A percentile compares a stretch with the other conserved stretches of the same genome.
Evolutionary conservation across 225 moss, liverwort and hornwort species (phyloP).

Genomic region (Anthoceros angustus): DNA sequence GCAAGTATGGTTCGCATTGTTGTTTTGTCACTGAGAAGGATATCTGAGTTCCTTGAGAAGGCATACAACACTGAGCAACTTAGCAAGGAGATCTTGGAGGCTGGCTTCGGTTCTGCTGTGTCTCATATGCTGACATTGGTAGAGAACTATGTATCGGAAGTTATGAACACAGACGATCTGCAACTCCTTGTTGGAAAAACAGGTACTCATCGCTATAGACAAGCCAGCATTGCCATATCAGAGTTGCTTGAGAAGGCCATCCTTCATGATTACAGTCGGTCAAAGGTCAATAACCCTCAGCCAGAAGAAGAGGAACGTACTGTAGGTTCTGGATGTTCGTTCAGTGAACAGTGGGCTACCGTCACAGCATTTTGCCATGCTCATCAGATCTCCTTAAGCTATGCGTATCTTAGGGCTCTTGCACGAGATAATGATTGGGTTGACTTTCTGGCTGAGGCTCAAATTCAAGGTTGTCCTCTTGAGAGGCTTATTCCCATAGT

Average conservation of each 20-base stretch:
- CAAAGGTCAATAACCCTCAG: slow-evolving; percentile 13
- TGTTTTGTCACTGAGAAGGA: slow-evolving; percentile 55
- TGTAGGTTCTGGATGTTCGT: slow-evolving; percentile 61
- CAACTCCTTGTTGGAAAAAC: slow-evolving; percentile 34
- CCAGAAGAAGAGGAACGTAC: slow-evolving; percentile 48
- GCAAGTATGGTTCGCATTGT: slow-evolving; percentile 71
- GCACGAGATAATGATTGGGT: slow-evolving; percentile 96
- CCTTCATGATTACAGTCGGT: slow-evolving; percentile 31
- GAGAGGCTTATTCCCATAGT: slow-evolving; percentile 39
- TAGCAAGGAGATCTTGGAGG: slow-evolving; percentile 15
- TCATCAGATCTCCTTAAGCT: slow-evolving; percentile 76
- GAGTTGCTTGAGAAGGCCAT: slow-evolving; percentile 71
- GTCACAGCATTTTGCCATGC: slow-evolving; percentile 89
- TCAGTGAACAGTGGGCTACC: slow-evolving; percentile 88
- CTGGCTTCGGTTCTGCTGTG: slow-evolving; percentile 9
- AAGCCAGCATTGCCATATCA: slow-evolving; percentile 29
- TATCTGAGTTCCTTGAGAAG: slow-evolving; percentile 38
- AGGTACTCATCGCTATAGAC: slow-evolving; percentile 26
- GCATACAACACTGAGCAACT: slow-evolving; percentile 25
- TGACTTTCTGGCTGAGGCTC: slow-evolving; percentile 84
- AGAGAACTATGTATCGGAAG: slow-evolving; percentile 36
- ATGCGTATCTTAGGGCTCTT: slow-evolving; percentile 55
- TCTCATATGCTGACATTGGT: slow-evolving; percentile 48
- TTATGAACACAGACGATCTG: slow-evolving; percentile 34
- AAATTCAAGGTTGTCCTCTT: slow-evolving; percentile 75